Evolutionary conservation across 345 rosid species (phyloP), one percentile per base, ranked within the genome.

Genomic region (Gossypium raimondii): DNA sequence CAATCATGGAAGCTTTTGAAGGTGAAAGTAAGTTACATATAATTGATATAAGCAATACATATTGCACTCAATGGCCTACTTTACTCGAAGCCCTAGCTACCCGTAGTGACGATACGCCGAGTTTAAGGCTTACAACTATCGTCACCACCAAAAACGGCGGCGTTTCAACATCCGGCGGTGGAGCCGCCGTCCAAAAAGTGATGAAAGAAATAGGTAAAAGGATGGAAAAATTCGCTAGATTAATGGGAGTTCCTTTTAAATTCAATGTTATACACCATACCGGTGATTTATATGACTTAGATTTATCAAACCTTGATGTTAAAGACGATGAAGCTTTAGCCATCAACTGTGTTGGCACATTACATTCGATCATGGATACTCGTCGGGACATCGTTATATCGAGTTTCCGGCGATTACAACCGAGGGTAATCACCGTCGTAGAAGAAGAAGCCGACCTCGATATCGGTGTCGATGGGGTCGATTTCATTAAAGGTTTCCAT

Each of bases 41-140:
- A 24, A 77, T 95, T 43, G 99, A 95, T 80, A 81, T 95, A 13
- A 93, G 99, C 82, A 91, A 91, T 41, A 93, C 99, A 13, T 91
- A 83, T 72, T 95, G 98, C 85, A 93, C 99, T 12, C 99, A 95
- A 70, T 95, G 99, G 98, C 99, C 99, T 1, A 95, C 98, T 57
- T 86, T 95, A 74, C 88, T 95, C 3, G 98, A 95, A 87, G 93
- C 99, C 52, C 81, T 95, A 29, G 99, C 99, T 0, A 95, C 98
- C 4, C 89, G 97, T 47, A 83, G 91, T 14, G 98, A 95, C 61
- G 99, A 95, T 73, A 90, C 99, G 1, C 99, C 99, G 0, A 92
- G 90, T 62, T 73, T 95, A 16, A 83, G 88, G 77, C 86, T 95
- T 3, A 95, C 99, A 68, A 87, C 90, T 0, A 82, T 95, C 0